Evolutionary conservation across 2,329 filamentous ascomycete species (phyloP).

Genomic region (Uncinocarpus reesii): DNA sequence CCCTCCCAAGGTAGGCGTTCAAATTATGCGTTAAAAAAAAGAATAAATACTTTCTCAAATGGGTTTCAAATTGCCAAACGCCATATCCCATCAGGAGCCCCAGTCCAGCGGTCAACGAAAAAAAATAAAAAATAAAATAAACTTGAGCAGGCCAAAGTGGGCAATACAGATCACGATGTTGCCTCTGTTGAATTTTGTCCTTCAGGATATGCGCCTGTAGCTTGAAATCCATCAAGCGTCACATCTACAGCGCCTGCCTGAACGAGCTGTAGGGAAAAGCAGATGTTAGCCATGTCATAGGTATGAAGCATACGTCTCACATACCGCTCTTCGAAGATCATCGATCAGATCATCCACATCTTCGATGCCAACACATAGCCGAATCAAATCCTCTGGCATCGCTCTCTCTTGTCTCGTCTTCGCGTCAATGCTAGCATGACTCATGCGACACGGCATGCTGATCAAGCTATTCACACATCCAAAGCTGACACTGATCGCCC

Average conservation of each 20-base stretch:
- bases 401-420: constrained; percentile 81
- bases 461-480: constrained; percentile 97
- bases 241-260: constrained; percentile 89
- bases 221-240: constrained; percentile 70
- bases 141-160: neutral
- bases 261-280: constrained; percentile 52
- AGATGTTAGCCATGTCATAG: constrained; percentile 10
- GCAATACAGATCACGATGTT: neutral
- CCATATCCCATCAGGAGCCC: neutral
- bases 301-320: constrained; percentile 30
- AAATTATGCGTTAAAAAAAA: too few species aligned
- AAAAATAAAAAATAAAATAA: neutral
- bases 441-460: constrained; percentile 99
- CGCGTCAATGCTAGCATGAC: constrained; percentile 93
- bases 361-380: constrained; percentile 92
- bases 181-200: neutral
- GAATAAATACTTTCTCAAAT: neutral
- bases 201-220: neutral
- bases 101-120: neutral
- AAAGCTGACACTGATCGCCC: constrained; percentile 94
- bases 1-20: too few species aligned
- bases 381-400: constrained; percentile 93
- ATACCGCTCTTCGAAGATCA: constrained; percentile 79
- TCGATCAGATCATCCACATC: constrained; percentile 86
- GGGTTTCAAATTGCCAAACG: neutral